A percentile compares a stretch with the other conserved stretches of the same genome.
Conservation (phyloP, 177 flowering plant species). For the Telopea speciosissima region DNA sequence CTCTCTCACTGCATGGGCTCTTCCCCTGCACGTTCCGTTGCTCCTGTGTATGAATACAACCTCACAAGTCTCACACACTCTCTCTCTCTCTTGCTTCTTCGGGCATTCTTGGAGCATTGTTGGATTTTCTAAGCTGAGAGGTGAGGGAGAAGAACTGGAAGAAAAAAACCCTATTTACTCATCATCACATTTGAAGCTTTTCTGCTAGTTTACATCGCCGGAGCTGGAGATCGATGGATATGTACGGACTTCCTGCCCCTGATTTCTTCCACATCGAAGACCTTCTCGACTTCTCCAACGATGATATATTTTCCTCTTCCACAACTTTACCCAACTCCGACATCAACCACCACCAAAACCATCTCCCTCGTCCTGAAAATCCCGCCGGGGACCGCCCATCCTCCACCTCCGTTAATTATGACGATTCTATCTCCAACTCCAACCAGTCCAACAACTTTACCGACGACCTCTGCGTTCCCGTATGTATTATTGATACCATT, state of each 20-base stretch:
- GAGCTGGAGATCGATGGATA: neutral
- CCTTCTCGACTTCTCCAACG: neutral
- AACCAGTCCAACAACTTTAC: conserved; percentile 22
- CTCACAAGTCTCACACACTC: too few relatives aligned
- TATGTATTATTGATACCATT: conserved; percentile 6
- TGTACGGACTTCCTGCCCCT: neutral
- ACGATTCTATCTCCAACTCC: neutral
- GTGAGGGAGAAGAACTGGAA: too few relatives aligned
- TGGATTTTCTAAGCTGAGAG: too few relatives aligned
- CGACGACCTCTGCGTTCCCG: conserved; percentile 43
- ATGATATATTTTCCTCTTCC: conserved; percentile 29
- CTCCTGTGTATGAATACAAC: too few relatives aligned
- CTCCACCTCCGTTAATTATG: neutral
- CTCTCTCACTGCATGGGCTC: too few relatives aligned
- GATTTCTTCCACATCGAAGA: neutral
- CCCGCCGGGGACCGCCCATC: conserved; percentile 12
- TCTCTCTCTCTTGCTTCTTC: too few relatives aligned
- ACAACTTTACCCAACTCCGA: conserved; percentile 13
- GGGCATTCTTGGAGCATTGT: too few relatives aligned
- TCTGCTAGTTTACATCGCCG: neutral
- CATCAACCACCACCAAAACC: neutral
- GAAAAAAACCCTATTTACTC: too few relatives aligned
- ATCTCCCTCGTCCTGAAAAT: conserved; percentile 13
- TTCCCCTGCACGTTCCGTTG: too few relatives aligned
- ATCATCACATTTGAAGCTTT: neutral